Evolutionary conservation across 768 basidiomycete species (phyloP), one percentile per base, ranked within the genome.

Genomic region (Tremella mesenterica): DNA sequence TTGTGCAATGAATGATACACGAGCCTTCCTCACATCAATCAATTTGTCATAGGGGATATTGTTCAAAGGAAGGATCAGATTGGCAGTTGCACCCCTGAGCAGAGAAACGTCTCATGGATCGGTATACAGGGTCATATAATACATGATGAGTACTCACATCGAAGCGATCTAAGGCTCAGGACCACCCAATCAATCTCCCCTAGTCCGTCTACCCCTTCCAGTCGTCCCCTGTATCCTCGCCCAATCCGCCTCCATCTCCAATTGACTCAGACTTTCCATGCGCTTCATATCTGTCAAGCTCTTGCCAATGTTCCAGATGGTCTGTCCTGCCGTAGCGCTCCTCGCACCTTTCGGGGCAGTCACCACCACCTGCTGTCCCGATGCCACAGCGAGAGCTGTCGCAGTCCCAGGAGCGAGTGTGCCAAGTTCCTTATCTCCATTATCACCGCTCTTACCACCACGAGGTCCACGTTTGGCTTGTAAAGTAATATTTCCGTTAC

Each of bases 171-270:
- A n/a, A n/a, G n/a, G n/a, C n/a, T n/a, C n/a, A n/a, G n/a, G n/a
- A n/a, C n/a, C n/a, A n/a, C n/a, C n/a, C n/a, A n/a, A n/a, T n/a
- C n/a, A 62, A 43, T 64, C 65, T 21, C 63, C 62, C 34, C 65
- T 56, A 2, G 52, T 58, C 20, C 67, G 34, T 47, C 67, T 55
- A 12, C 58, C 60, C 36, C 66, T 45, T 0, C 67, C 58, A 18
- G 49, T 52, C 2, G 34, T 44, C 8, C 67, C 67, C 48, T 69
- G 64, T 50, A 69, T 69, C 27, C 67, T 61, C 16, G 67, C 67
- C 64, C 64, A 65, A 56, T 69, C 67, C 50, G 59, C 61, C 20
- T 65, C 64, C 26, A 61, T 55, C 46, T 69, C 67, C 31, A 69
- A 38, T 44, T 65, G 64, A 48, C 50, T 61, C 4, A 63, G 63